Evolutionary conservation across 2,329 filamentous ascomycete genomes (phyloP).

Genomic region (Xylaria sp.): DNA sequence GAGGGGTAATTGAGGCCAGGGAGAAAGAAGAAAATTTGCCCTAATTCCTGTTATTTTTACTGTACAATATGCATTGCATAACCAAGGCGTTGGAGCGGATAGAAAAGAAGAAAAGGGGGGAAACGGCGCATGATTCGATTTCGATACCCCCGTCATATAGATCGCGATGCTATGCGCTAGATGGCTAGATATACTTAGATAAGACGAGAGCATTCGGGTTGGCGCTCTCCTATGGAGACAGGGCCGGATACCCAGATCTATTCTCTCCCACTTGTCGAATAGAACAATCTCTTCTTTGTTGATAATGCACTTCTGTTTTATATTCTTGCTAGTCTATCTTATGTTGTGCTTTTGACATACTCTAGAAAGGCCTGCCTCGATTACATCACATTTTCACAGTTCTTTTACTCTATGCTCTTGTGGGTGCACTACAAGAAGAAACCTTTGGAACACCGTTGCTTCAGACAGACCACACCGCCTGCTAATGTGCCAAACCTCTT

Average conservation of each 20-base stretch:
- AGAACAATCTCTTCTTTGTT: constrained; percentile 18
- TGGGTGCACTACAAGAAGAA: too few species aligned
- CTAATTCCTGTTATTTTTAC: neutral
- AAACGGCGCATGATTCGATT: constrained; percentile 13
- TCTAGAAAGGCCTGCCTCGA: too few species aligned
- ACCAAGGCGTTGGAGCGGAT: constrained; percentile 18
- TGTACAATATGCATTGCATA: constrained; percentile 22
- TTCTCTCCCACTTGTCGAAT: constrained; percentile 30
- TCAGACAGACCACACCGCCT: too few species aligned
- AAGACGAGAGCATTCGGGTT: constrained; percentile 19
- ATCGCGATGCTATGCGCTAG: constrained; percentile 27
- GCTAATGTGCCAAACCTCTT: too few species aligned
- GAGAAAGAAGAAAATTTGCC: neutral
- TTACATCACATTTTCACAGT: too few species aligned
- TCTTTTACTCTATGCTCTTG: too few species aligned
- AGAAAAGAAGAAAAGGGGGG: neutral
- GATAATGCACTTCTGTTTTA: neutral
- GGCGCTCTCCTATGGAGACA: constrained; percentile 21
- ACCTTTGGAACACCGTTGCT: too few species aligned
- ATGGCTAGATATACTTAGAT: constrained; percentile 20
- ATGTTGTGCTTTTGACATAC: neutral
- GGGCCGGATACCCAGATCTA: constrained; percentile 19
- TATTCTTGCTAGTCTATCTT: neutral
- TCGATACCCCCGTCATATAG: constrained; percentile 32
- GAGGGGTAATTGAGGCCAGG: too few species aligned